A percentile compares a stretch with the other conserved stretches of the same genome.
phyloP scores from a whole-genome alignment of 75 land plant species.

The Selaginella moellendorffii region DNA sequence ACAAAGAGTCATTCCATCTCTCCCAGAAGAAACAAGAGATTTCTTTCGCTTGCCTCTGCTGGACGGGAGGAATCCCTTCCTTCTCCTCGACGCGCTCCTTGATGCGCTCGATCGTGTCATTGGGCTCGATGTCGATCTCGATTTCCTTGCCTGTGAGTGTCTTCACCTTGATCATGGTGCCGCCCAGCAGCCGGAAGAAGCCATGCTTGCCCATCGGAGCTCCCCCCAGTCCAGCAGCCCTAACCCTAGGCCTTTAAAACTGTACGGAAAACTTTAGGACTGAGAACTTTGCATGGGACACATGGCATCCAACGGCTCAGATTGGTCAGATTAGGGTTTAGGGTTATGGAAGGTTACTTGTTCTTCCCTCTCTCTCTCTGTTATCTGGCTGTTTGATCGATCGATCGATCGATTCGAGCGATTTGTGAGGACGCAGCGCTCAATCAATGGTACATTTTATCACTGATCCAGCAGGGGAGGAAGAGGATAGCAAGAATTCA shows the following conservation, averaged over 20 bases:
- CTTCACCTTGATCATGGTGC: slow-evolving; percentile 9
- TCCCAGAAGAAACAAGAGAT: not conserved
- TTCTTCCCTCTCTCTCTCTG: too few species aligned
- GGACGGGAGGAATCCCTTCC: slow-evolving; percentile 15
- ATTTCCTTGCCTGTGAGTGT: slow-evolving; percentile 9
- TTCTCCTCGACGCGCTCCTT: slow-evolving; percentile 12
- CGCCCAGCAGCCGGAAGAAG: slow-evolving; percentile 1
- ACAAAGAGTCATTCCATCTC: too few species aligned
- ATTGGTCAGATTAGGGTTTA: too few species aligned
- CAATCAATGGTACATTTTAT: not conserved
- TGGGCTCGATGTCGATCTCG: slow-evolving; percentile 7
- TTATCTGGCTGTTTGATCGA: too few species aligned
- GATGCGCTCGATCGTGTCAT: slow-evolving; percentile 10
- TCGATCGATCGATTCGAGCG: not conserved
- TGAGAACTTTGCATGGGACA: too few species aligned
- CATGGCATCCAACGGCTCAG: too few species aligned
- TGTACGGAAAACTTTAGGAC: too few species aligned
- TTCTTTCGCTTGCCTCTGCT: not conserved
- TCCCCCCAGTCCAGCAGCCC: too few species aligned
- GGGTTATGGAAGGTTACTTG: too few species aligned
- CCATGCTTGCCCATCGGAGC: not conserved
- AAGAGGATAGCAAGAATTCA: too few species aligned
- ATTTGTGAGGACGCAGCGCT: not conserved
- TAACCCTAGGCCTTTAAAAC: too few species aligned
- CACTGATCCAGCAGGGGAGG: too few species aligned